Percentiles rank a stretch among this genome's conserved stretches.
Evolutionary conservation across 164 flowering plant genomes (phyloP).

Genomic region (Stephania yunnanensis): DNA sequence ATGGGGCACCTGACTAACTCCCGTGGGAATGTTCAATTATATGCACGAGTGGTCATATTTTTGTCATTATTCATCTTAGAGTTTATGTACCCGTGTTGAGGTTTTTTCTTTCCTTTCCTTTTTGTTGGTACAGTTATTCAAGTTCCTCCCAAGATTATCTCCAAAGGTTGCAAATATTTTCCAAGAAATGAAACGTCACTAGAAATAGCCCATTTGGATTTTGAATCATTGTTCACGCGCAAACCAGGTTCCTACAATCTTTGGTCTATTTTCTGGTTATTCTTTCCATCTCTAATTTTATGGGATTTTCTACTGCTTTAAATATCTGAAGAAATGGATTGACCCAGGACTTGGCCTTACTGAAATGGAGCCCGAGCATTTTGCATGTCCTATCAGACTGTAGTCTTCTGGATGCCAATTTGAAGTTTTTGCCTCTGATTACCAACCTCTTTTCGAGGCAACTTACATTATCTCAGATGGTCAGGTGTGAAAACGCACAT

Average conservation of each 20-base stretch:
- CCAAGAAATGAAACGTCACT: slow-evolving; percentile 85
- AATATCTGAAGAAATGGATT: background rate
- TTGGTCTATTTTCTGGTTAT: background rate
- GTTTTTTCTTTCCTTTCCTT: background rate
- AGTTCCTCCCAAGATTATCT: slow-evolving; percentile 82
- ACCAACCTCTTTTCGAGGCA: background rate
- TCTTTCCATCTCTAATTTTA: too few relatives aligned
- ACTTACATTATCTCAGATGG: background rate
- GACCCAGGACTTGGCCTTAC: background rate
- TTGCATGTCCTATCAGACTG: background rate
- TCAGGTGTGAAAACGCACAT: background rate
- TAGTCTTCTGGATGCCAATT: background rate
- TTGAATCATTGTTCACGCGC: slow-evolving; percentile 5
- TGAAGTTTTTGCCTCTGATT: slow-evolving; percentile 1
- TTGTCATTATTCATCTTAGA: background rate
- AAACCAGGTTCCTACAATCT: slow-evolving; percentile 2
- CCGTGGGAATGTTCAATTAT: too few relatives aligned
- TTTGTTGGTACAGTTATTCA: slow-evolving; percentile 59
- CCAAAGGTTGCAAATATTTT: slow-evolving; percentile 73
- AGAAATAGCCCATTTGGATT: slow-evolving; percentile 10
- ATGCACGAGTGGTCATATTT: too few relatives aligned
- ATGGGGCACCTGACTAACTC: too few relatives aligned
- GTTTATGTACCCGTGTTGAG: background rate
- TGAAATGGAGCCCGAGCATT: slow-evolving; percentile 1
- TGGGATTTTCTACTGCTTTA: background rate